Evolutionary conservation across 495 filamentous ascomycete species (phyloP).

Genomic region (Daldinia loculata): DNA sequence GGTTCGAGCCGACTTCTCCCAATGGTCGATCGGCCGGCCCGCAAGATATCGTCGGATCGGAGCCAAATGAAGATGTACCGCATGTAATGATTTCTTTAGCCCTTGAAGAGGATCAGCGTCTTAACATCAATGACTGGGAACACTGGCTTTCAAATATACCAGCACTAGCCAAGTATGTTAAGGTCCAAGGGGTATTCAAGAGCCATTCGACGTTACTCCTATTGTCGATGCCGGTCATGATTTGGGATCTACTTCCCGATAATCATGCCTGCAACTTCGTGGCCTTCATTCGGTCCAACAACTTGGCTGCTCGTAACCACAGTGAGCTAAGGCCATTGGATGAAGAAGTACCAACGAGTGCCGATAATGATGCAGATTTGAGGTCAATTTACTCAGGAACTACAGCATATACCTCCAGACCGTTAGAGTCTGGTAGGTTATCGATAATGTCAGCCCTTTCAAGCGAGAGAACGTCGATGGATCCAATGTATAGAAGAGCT

Average conservation of each 20-base stretch:
- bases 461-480: slow-evolving; percentile 28
- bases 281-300: slow-evolving; percentile 61
- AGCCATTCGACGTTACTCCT: slow-evolving; percentile 61
- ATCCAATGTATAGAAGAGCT: slow-evolving; percentile 17
- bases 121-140: slow-evolving; percentile 59
- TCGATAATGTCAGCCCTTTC: slow-evolving; percentile 39
- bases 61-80: slow-evolving; percentile 56
- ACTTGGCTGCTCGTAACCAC: slow-evolving; percentile 39
- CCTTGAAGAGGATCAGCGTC: slow-evolving; percentile 58
- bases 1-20: slow-evolving; percentile 23
- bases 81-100: slow-evolving; percentile 64
- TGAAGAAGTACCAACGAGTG: slow-evolving; percentile 27
- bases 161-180: slow-evolving; percentile 59
- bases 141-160: slow-evolving; percentile 58
- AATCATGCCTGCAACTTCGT: slow-evolving; percentile 61
- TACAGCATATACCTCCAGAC: slow-evolving; percentile 32
- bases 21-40: slow-evolving; percentile 35
- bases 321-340: slow-evolving; percentile 19
- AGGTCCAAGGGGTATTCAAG: slow-evolving; percentile 62
- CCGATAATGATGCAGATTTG: slow-evolving; percentile 36
- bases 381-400: slow-evolving; percentile 44
- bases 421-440: slow-evolving; percentile 21
- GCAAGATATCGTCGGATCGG: slow-evolving; percentile 41
- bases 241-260: slow-evolving; percentile 63
- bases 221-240: slow-evolving; percentile 59